Conservation (phyloP, 2,329 filamentous ascomycete genomes). For the Capronia americana region DNA sequence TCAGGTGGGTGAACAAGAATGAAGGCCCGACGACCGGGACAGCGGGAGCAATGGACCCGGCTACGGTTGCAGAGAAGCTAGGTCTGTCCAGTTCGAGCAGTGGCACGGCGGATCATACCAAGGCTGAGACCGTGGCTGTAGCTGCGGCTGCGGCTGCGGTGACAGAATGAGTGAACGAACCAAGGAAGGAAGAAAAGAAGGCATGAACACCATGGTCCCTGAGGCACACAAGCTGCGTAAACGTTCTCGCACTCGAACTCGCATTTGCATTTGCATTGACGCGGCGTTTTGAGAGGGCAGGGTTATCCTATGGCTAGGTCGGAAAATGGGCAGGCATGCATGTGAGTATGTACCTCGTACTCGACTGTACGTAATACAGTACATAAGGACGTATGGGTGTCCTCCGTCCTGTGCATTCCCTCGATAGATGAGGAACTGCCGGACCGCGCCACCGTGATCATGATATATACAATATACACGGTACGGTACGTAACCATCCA, state of each 20-base stretch:
- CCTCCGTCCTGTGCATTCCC: no score
- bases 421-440: no score
- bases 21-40: neutral
- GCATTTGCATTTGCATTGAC: neutral
- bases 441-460: no score
- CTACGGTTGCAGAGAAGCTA: neutral
- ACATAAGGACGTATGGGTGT: no score
- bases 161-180: neutral
- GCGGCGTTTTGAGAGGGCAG: neutral
- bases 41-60: neutral
- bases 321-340: no score
- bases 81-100: neutral
- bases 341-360: no score
- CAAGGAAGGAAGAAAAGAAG: neutral
- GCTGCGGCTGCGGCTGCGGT: no score
- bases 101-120: neutral
- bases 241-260: neutral
- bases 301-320: no score
- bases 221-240: neutral
- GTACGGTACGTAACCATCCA: no score
- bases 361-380: no score
- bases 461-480: no score
- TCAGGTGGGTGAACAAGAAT: neutral
- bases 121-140: neutral
- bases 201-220: neutral